These are phyloP conservation scores for Colletotrichum plurivorum DNA, from an alignment of 2,329 filamentous ascomycete species.

Conservation along the genomic window DNA sequence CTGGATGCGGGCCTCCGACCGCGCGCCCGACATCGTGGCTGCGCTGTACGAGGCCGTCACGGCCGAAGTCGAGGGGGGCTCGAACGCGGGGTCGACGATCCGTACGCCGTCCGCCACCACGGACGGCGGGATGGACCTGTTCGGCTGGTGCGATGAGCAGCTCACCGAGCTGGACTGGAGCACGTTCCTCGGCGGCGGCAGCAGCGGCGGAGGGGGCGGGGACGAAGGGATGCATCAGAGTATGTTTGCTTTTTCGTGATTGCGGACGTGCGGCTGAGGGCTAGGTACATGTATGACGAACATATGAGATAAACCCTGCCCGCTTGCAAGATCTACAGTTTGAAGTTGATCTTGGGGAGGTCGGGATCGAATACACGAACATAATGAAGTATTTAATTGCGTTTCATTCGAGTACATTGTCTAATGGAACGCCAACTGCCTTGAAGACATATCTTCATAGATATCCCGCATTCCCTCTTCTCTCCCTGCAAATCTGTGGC, in stretches of 20 bases:
- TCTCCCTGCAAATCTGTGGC: no score
- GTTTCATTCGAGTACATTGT: no score
- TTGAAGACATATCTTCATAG: no score
- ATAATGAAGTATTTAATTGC: no score
- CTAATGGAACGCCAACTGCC: no score
- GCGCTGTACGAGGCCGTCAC: slow-evolving; percentile 47
- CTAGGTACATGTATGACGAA: not conserved
- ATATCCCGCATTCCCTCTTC: no score
- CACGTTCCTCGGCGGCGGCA: slow-evolving; percentile 41
- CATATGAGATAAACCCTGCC: no score
- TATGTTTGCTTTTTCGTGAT: slow-evolving; percentile 5
- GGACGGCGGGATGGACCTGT: slow-evolving; percentile 45
- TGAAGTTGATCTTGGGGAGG: no score
- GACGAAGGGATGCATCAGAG: not conserved
- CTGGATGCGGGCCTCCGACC: slow-evolving; percentile 47
- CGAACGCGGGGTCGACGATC: slow-evolving; percentile 28
- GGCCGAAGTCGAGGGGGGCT: slow-evolving; percentile 40
- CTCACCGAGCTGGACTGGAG: slow-evolving; percentile 47
- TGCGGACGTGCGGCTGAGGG: not conserved
- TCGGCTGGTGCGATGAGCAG: slow-evolving; percentile 48
- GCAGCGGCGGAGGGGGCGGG: not conserved
- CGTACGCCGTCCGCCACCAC: slow-evolving; percentile 44
- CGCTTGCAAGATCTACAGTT: no score
- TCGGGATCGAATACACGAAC: no score
- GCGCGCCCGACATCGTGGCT: slow-evolving; percentile 46